Base-by-base conservation (phyloP, 352 stramenopile genomes). In the Phytopythium boreale region DNA sequence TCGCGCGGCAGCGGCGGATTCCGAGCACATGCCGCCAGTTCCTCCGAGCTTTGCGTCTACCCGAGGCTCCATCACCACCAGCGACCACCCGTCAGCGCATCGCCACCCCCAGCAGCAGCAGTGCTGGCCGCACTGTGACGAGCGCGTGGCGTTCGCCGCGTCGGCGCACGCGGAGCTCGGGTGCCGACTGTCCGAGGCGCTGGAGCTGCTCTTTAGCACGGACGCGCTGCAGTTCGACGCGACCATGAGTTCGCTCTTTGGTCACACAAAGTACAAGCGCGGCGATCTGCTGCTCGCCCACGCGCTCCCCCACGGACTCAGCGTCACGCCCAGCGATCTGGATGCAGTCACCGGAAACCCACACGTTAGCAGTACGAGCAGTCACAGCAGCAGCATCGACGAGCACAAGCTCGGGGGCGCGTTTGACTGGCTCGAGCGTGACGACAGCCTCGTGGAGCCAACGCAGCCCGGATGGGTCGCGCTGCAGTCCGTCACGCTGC, bases 121-220 rank as follows among this genome's bases (percentile, higher is more conserved):
- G 31, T 63, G 70, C 41, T 86, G 82, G 75, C 80, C 83, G 31
- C 56, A 73, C 15, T 73, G 70, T 14, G 71, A 75, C 47, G 57
- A 64, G 17, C 74, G 72, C 66, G 76, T 90, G 64, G 63, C 72
- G 1, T 92, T 88, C 56, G 83, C 83, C 1, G 74, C 75, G 5
- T 75, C 84, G 7, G 74, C 75, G 15, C 79, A 88, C 58, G 82
- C 80, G 14, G 76, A 84, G 14, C 66, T 92, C 6, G 74, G 73
- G 37, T 89, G 83, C 58, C 68, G 76, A 37, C 29, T 89, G 29
- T 64, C 76, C 19, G 83, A 92, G 39, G 80, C 78, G 1, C 66
- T 88, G 56, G 80, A 79, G 11, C 75, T 79, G 71, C 73, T 92
- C 17, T 92, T 90, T 61, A 89, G 75, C 53, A 74, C 71, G n/a